Evolutionary conservation across 2,329 filamentous ascomycete species (phyloP), one percentile per base, ranked within the genome.

Genomic region (Calonectria fujianensis): DNA sequence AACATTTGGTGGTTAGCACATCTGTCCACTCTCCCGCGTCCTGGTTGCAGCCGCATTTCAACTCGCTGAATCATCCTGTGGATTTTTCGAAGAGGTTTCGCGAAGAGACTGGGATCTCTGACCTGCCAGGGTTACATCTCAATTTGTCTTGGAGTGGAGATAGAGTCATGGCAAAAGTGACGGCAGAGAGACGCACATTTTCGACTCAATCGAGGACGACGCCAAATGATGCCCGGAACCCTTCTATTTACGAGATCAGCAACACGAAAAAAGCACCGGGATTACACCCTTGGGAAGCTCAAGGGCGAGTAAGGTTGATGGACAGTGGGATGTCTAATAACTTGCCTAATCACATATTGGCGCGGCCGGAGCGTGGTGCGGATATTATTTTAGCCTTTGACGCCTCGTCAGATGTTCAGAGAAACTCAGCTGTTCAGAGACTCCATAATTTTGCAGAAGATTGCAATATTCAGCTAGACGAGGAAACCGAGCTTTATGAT

Each of bases 311-410:
- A 0, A 57, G 79, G 0, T 63, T 80, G 0, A 80, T 80, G 77
- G 79, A 80, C 39, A 77, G 75, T 0, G 79, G 79, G 0, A 80
- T 80, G 78, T 80, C 79, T 0, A 80, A 80, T 0, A 80, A 80
- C 1, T 73, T 80, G 0, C 79, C 79, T 0, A 80, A 80, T 1
- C 79, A 80, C 6, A 61, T 80, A 0, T 57, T 80, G 0, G 77
- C 74, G 0, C 70, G 79, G 3, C 48, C 72, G 1, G 79, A 79
- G 16, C 52, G 79, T 31, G 68, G 68, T 0, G 71, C 75, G 0
- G 79, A 80, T 1, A 14, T 80, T 8, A 76, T 80, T 0, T 32
- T 80, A 0, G 79, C 74, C 0, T 80, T 80, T 29, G 79, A 80
- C 18, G 75, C 79, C 0, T 80, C 79, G 0, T 80, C 79, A 0